These are phyloP conservation scores for Choricystis sp. DNA, from an alignment of 139 green algal species.

Conservation along the genomic window DNA sequence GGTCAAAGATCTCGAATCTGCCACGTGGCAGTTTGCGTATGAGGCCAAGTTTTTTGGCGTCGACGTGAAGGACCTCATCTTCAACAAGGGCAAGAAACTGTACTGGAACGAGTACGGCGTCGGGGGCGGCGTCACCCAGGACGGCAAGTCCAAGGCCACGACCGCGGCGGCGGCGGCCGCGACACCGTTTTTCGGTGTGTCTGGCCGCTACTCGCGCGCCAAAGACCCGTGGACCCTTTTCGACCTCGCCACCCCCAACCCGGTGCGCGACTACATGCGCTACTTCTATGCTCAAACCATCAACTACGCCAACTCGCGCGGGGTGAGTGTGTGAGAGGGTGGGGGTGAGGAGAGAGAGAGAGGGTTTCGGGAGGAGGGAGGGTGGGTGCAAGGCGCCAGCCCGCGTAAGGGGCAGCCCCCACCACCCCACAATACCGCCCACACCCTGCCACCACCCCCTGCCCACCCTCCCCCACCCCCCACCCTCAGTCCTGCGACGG, in stretches of 20 bases:
- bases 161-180: slow-evolving; percentile 16
- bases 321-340: too few relatives aligned
- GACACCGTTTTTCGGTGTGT: slow-evolving; percentile 22
- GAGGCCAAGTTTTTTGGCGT: slow-evolving; percentile 7
- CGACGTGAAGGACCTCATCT: slow-evolving; percentile 11
- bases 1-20: slow-evolving; percentile 13
- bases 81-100: slow-evolving; percentile 15
- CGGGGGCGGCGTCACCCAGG: slow-evolving; percentile 13
- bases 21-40: slow-evolving; percentile 9
- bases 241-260: slow-evolving; percentile 6
- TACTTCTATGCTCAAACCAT: slow-evolving; percentile 7
- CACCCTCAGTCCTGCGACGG: too few relatives aligned
- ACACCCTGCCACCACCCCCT: background rate
- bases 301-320: background rate
- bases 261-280: slow-evolving; percentile 11
- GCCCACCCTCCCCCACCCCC: slow-evolving; percentile 2
- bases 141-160: slow-evolving; percentile 10
- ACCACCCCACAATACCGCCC: background rate
- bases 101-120: slow-evolving; percentile 29
- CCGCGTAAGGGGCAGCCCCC: background rate
- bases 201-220: slow-evolving; percentile 1
- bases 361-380: too few relatives aligned
- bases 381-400: too few relatives aligned
- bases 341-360: too few relatives aligned
- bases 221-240: slow-evolving; percentile 10